Evolutionary conservation across 768 basidiomycete species (phyloP).

Genomic region (Psilocybe cyanescens): DNA sequence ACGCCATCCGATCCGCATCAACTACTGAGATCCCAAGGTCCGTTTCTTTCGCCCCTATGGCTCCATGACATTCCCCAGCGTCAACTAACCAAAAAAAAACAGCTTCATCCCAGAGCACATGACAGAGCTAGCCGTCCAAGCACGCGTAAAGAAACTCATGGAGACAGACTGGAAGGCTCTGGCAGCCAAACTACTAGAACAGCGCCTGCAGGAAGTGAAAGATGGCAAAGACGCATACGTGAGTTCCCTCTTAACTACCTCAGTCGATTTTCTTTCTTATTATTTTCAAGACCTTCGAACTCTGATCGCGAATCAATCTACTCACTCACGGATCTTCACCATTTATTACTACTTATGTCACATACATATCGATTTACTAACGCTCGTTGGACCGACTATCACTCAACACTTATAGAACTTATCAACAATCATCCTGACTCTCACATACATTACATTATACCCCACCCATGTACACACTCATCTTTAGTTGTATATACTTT

Average conservation of each 20-base stretch:
- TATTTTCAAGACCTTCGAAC: background rate
- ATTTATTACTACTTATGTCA: background rate
- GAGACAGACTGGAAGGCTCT: constrained; percentile 32
- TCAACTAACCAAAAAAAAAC: constrained; percentile 3
- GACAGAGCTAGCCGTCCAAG: constrained; percentile 29
- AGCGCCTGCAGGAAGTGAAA: constrained; percentile 17
- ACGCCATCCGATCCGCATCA: constrained; percentile 29
- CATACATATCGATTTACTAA: too few relatives aligned
- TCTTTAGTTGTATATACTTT: too few relatives aligned
- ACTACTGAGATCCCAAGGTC: constrained; percentile 34
- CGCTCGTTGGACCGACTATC: too few relatives aligned
- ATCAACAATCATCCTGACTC: background rate
- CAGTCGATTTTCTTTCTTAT: background rate
- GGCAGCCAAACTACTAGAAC: constrained; percentile 24
- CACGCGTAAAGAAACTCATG: constrained; percentile 28
- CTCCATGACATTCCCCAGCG: background rate
- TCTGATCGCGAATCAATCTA: background rate
- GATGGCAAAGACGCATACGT: constrained; percentile 20
- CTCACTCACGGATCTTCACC: background rate
- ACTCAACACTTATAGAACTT: too few relatives aligned
- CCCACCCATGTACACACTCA: background rate
- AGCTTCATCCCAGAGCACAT: constrained; percentile 34
- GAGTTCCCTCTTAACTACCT: background rate
- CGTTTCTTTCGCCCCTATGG: background rate
- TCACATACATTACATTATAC: background rate